Evolutionary conservation across 2,329 filamentous ascomycete genomes (phyloP).

Genomic region (Trematosphaeria pertusa): DNA sequence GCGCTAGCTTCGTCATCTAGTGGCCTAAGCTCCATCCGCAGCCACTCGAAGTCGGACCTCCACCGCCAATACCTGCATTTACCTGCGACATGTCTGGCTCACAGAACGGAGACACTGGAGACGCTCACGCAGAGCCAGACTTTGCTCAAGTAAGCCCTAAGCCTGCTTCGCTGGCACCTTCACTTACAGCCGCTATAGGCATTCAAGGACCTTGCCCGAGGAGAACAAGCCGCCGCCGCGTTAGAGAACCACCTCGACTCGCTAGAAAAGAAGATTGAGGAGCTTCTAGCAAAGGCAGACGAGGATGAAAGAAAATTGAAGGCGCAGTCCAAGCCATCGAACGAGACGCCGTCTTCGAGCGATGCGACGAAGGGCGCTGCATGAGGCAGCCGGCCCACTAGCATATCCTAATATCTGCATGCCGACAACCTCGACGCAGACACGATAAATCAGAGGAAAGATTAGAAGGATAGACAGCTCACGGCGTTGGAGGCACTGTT

Average conservation of each 20-base stretch:
- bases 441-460: not conserved
- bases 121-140: conserved; percentile 37
- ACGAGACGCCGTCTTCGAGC: conserved; percentile 19
- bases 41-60: conserved; percentile 11
- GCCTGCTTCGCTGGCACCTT: not conserved
- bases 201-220: conserved; percentile 59
- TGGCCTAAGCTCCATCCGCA: conserved; percentile 22
- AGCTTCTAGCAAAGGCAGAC: conserved; percentile 58
- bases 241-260: conserved; percentile 62
- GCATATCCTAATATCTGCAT: no score
- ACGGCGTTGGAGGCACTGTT: not conserved
- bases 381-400: conserved; percentile 12
- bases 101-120: conserved; percentile 34
- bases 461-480: conserved; percentile 2
- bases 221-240: conserved; percentile 62
- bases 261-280: conserved; percentile 63
- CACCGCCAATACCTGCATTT: conserved; percentile 15
- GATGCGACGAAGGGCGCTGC: conserved; percentile 21
- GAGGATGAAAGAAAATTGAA: conserved; percentile 44
- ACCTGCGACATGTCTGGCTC: conserved; percentile 37
- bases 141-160: conserved; percentile 39
- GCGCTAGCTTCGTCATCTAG: conserved; percentile 44
- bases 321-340: conserved; percentile 22
- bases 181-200: conserved; percentile 48
- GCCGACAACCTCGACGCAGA: no score